phyloP scores from a whole-genome alignment of 2,329 filamentous ascomycete genomes.

The Fusarium buxicola region DNA sequence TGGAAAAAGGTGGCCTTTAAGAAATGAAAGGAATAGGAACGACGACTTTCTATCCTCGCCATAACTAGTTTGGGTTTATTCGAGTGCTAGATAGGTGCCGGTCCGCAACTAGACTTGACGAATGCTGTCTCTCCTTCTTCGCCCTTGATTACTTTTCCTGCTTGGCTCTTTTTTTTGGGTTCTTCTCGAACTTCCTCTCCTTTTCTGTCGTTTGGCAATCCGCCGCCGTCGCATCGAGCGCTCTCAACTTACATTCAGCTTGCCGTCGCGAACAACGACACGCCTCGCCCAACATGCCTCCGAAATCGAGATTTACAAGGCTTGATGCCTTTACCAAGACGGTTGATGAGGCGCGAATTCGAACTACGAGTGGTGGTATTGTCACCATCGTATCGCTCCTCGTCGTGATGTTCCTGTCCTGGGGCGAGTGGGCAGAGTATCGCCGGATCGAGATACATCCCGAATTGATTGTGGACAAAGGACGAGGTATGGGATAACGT shows the following conservation, averaged over 20 bases:
- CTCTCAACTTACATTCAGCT: slow-evolving; percentile 18
- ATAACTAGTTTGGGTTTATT: not conserved
- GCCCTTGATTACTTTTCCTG: slow-evolving; percentile 18
- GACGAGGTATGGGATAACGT: slow-evolving; percentile 73
- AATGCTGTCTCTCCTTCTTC: slow-evolving; percentile 36
- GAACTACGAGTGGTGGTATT: slow-evolving; percentile 94
- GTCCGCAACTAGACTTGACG: slow-evolving; percentile 25
- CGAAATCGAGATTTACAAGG: slow-evolving; percentile 93
- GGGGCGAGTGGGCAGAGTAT: slow-evolving; percentile 98
- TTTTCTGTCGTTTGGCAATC: slow-evolving; percentile 23
- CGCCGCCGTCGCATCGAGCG: slow-evolving; percentile 22
- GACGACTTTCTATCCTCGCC: slow-evolving; percentile 22
- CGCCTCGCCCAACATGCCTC: slow-evolving; percentile 71
- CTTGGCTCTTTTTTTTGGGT: slow-evolving; percentile 13
- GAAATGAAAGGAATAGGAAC: slow-evolving; percentile 19
- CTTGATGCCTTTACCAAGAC: slow-evolving; percentile 99
- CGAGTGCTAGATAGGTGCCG: slow-evolving; percentile 38
- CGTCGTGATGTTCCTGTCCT: slow-evolving; percentile 87
- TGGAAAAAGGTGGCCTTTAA: slow-evolving; percentile 43
- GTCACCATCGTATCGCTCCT: slow-evolving; percentile 93
- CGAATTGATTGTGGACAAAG: slow-evolving; percentile 96
- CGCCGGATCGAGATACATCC: slow-evolving; percentile 86
- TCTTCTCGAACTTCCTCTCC: slow-evolving; percentile 24
- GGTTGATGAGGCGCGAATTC: slow-evolving; percentile 95
- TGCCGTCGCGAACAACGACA: slow-evolving; percentile 11